A percentile compares a stretch with the other conserved stretches of the same genome.
Conservation (phyloP, 2,329 filamentous ascomycete species). For the Cladosporium sp. region DNA sequence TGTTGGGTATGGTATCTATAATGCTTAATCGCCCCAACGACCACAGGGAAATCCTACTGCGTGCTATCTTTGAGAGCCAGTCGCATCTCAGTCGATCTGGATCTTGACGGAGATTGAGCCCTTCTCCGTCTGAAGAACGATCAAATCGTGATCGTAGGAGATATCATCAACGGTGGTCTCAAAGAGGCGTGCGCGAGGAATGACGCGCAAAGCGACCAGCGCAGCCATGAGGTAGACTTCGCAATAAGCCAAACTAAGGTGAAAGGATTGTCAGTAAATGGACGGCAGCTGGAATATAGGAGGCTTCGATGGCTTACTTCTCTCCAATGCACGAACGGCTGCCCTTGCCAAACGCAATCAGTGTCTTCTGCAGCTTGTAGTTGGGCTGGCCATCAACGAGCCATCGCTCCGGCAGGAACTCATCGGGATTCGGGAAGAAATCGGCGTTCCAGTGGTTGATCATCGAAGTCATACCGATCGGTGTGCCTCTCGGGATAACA, state of each 20-base stretch:
- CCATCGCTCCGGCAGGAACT: slow-evolving; percentile 39
- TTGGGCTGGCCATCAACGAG: slow-evolving; percentile 12
- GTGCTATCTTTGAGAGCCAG: too few relatives aligned
- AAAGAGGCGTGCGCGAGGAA: slow-evolving; percentile 1
- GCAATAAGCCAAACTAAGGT: slow-evolving; percentile 23
- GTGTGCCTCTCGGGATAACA: slow-evolving; percentile 20
- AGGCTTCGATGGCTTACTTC: slow-evolving; percentile 16
- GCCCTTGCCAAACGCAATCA: slow-evolving; percentile 34
- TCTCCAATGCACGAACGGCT: slow-evolving; percentile 30
- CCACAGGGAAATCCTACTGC: too few relatives aligned
- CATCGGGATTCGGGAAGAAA: slow-evolving; percentile 32
- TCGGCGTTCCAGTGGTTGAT: slow-evolving; percentile 25
- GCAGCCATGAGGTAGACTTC: slow-evolving; percentile 21
- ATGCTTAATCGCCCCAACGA: too few relatives aligned
- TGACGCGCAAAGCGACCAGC: slow-evolving; percentile 3
- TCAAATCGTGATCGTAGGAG: slow-evolving; percentile 9
- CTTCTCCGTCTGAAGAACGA: slow-evolving; percentile 8
- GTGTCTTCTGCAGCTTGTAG: slow-evolving; percentile 25
- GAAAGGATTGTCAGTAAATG: neutral
- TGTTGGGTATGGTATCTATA: too few relatives aligned
- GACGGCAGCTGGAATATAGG: neutral
- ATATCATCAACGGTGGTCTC: slow-evolving; percentile 7
- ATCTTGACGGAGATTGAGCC: slow-evolving; percentile 5
- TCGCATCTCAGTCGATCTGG: neutral
- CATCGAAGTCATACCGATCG: slow-evolving; percentile 28